Conservation (phyloP, 805 yeast genomes). For the Metschnikowia cerradonensis region DNA sequence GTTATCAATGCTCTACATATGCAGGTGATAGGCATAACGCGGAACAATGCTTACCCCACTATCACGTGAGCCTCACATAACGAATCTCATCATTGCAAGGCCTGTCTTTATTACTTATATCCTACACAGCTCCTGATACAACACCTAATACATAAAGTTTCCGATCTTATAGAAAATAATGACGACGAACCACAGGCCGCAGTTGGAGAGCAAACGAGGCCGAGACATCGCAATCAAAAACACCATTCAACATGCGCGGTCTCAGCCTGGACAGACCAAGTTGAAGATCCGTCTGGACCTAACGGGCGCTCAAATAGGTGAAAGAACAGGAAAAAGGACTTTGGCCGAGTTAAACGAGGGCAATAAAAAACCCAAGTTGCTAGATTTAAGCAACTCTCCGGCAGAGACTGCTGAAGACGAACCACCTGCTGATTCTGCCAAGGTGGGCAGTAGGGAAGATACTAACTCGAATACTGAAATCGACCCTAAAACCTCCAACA, state of each 20-base stretch:
- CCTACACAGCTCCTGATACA: not conserved
- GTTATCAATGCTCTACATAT: no score
- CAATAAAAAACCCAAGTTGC: not conserved
- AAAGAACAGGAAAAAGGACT: constrained; percentile 17
- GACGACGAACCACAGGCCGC: constrained; percentile 44
- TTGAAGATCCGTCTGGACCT: constrained; percentile 32
- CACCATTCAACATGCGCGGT: constrained; percentile 34
- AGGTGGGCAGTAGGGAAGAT: not conserved
- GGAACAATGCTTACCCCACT: not conserved
- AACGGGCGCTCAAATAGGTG: constrained; percentile 13
- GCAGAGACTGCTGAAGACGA: not conserved
- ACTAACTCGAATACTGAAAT: not conserved
- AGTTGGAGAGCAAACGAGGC: constrained; percentile 40
- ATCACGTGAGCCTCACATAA: not conserved
- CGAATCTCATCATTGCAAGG: not conserved
- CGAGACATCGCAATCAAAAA: constrained; percentile 27
- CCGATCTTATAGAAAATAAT: constrained; percentile 11
- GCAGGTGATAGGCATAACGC: no score
- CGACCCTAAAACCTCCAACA: not conserved
- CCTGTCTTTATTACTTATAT: not conserved
- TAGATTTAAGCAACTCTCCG: not conserved
- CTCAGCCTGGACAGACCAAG: constrained; percentile 28
- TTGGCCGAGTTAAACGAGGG: constrained; percentile 24
- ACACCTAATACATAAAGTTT: not conserved
- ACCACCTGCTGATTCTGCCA: not conserved